A percentile compares a stretch with the other conserved stretches of the same genome.
phyloP scores from a whole-genome alignment of 2,329 filamentous ascomycete genomes.

The Alternaria sp. region DNA sequence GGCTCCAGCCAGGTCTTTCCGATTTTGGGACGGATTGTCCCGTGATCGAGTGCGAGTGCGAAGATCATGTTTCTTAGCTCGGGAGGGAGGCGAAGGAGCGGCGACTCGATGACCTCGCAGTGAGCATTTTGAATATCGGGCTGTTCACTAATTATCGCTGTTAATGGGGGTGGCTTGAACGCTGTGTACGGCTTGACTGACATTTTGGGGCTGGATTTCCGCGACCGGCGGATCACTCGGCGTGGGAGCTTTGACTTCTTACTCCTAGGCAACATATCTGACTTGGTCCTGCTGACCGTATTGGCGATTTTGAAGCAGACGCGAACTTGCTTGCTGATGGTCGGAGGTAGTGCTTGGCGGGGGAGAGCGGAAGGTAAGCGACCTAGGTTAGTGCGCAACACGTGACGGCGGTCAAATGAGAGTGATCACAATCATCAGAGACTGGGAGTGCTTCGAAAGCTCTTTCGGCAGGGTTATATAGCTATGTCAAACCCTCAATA shows the following conservation, averaged over 20 bases:
- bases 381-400: neutral
- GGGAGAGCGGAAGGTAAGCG: too few relatives aligned
- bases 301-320: neutral
- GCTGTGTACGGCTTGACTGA: neutral
- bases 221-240: too few relatives aligned
- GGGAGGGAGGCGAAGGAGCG: neutral
- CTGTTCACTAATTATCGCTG: neutral
- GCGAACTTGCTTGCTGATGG: accelerated
- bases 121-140: accelerated
- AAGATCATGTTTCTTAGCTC: neutral
- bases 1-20: neutral
- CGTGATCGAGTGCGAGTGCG: neutral
- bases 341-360: neutral
- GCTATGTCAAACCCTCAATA: too few relatives aligned
- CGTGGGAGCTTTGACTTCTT: too few relatives aligned
- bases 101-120: neutral
- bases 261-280: neutral
- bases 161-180: neutral
- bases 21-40: neutral
- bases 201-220: too few relatives aligned
- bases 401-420: too few relatives aligned
- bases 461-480: too few relatives aligned
- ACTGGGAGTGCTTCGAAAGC: too few relatives aligned
- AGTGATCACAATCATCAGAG: too few relatives aligned
- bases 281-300: neutral